Evolutionary conservation across 2,329 filamentous ascomycete genomes (phyloP).

Genomic region (Aspergillus fischeri): DNA sequence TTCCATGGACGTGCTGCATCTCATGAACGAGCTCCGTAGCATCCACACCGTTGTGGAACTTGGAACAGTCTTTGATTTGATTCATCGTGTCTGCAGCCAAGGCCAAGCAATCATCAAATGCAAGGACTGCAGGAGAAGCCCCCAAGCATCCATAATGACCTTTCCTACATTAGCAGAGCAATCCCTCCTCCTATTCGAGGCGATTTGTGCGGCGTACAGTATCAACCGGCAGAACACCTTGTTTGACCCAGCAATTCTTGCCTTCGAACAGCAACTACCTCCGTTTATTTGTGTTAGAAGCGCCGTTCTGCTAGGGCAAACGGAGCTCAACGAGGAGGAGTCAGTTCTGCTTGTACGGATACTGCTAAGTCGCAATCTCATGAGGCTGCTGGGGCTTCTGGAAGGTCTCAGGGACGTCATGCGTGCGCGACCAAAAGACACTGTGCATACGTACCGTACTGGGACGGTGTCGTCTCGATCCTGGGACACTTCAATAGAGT

Average conservation of each 20-base stretch:
- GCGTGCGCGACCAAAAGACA: conserved; percentile 10
- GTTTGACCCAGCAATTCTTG: conserved; percentile 19
- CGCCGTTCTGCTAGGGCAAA: conserved; percentile 22
- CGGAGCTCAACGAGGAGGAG: conserved; percentile 24
- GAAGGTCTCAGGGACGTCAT: conserved; percentile 15
- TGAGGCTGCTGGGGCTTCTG: conserved; percentile 20
- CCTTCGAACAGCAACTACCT: conserved; percentile 19
- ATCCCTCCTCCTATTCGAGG: conserved; percentile 25
- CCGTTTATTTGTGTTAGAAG: conserved; percentile 24
- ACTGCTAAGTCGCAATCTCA: conserved; percentile 18
- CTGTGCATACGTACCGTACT: conserved; percentile 7
- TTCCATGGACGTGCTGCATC: conserved; percentile 18
- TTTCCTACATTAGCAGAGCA: conserved; percentile 39
- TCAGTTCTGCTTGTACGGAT: conserved; percentile 19
- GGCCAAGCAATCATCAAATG: conserved; percentile 20
- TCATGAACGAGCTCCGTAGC: conserved; percentile 21
- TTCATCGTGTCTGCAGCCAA: conserved; percentile 20
- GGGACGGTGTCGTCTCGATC: conserved; percentile 9
- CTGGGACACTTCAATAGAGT: conserved; percentile 20
- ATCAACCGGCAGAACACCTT: conserved; percentile 18
- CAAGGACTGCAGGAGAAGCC: conserved; percentile 16
- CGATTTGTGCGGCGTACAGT: conserved; percentile 22
- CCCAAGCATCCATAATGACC: conserved; percentile 28
- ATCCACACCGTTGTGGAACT: conserved; percentile 25
- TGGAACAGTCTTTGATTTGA: conserved; percentile 20